Base-by-base conservation (phyloP, 2,329 filamentous ascomycete genomes). In the Fusarium chaquense region DNA sequence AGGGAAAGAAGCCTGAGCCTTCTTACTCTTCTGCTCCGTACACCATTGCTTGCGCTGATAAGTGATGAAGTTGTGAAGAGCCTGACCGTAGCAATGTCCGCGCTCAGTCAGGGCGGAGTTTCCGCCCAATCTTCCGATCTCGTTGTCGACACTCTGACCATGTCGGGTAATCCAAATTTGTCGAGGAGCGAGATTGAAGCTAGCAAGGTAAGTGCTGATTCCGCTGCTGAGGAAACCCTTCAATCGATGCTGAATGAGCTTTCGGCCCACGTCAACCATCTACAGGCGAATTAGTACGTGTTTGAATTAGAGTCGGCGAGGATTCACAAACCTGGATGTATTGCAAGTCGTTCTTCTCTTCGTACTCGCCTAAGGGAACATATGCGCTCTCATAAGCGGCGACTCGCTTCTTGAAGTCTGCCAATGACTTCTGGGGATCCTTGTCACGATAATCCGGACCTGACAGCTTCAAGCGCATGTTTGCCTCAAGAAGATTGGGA, bases 81-180 rank as follows among this genome's bases (percentile, higher is more conserved):
- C 90, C 67, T 87, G 85, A 28, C 91, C 93, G 77, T 98, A 99
- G 69, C 86, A 87, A 65, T 90, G 87, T 20, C 96, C 96, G 52
- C 93, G 91, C 40, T 91, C 88, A 16, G 93, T 97, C 30, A 99
- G 83, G 20, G 92, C 87, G 1, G 94, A 95, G 78, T 99, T 91
- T 45, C 96, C 96, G 41, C 96, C 96, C 65, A 99, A 93, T 78
- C 93, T 97, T 65, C 94, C 94, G 4, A 89, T 85, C 61, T 92
- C 86, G 76, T 99, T 98, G 78, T 99, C 96, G 65, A 88, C 78
- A 59, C 94, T 98, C 80, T 98, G 93, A 43, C 96, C 96, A 77
- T 98, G 96, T 52, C 96, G 86, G 3, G 96, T 98, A 77, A 99
- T 97, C 96, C 96, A 99, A 65, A 99, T 98, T 79, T 98, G 95